Evolutionary conservation across 2,329 filamentous ascomycete species (phyloP).

Genomic region (Ophiostoma angusticollis): DNA sequence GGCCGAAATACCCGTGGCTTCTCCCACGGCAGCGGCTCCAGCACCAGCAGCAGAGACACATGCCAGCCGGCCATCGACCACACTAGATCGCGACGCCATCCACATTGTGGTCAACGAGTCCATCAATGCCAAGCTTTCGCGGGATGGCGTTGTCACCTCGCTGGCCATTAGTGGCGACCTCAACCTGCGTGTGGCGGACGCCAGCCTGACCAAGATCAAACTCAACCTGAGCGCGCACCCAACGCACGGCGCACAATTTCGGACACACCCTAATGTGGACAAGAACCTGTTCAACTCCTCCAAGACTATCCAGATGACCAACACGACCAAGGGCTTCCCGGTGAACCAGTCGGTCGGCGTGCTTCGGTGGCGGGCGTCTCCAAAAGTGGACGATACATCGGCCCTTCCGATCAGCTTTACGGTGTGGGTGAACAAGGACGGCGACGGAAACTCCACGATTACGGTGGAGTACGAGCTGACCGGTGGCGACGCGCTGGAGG

Average conservation of each 20-base stretch:
- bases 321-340: conserved; percentile 77
- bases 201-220: conserved; percentile 82
- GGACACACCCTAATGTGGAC: conserved; percentile 94
- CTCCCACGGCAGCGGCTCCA: conserved; percentile 31
- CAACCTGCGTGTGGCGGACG: conserved; percentile 78
- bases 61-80: conserved; percentile 43
- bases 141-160: conserved; percentile 76
- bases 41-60: conserved; percentile 1
- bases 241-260: conserved; percentile 78
- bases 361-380: conserved; percentile 78
- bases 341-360: conserved; percentile 89
- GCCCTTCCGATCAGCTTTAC: conserved; percentile 90
- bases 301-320: conserved; percentile 81
- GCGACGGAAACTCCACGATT: conserved; percentile 68
- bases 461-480: conserved; percentile 94
- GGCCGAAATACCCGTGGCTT: conserved; percentile 65
- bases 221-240: conserved; percentile 65
- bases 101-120: conserved; percentile 79
- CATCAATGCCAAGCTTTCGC: conserved; percentile 79
- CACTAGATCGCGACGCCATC: conserved; percentile 69
- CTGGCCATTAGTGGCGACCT: conserved; percentile 87
- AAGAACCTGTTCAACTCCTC: conserved; percentile 71
- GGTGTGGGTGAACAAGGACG: conserved; percentile 89
- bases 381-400: conserved; percentile 65
- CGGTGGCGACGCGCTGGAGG: conserved; percentile 62